Evolutionary conservation across 192 early-diverging fungal species (phyloP), one percentile per base, ranked within the genome.

Genomic region (Coemansia sp.): DNA sequence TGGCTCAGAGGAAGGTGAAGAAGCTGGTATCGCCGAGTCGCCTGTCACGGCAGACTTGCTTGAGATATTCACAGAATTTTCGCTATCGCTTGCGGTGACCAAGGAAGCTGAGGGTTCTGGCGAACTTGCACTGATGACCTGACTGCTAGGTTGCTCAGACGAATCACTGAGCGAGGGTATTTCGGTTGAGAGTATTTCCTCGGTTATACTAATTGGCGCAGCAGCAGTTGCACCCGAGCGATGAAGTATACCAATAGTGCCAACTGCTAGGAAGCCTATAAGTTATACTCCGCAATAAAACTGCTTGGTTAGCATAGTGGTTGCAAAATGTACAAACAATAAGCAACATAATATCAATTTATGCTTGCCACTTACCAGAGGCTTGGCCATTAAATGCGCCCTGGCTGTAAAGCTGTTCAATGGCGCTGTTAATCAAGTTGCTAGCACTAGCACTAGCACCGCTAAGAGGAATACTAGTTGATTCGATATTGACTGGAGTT

Each of bases 401-500:
- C 26, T 55, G 52, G 52, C 52, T 55, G 26, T 55, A 55, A 28
- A 55, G 52, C 6, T 28, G 23, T 13, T 28, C 26, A 32, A 55
- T 30, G 13, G 52, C 52, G 28, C 52, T 55, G 52, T 55, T 55
- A 26, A 49, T 66, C 19, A 66, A 40, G 21, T 39, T 49, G 49
- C 38, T 35, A 11, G 53, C 47, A 30, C 50, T 53, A 14, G 53
- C 64, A 38, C 61, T 62, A 16, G 61, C 38, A 23, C 8, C 28
- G 37, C 50, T 35, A 30, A 76, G 74, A 11, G 68, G 64, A 8
- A 39, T 49, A 4, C 43, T 40, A 38, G 60, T 44, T 6, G 74
- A 49, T 52, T 67, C 69, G 35, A 65, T 67, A 10, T 49, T 61
- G 33, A 42, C 65, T 7, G 28, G 49, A 11, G 62, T 50, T 38